Evolutionary conservation across 129 eudicot genomes (phyloP).

Genomic region (Lonicera japonica): DNA sequence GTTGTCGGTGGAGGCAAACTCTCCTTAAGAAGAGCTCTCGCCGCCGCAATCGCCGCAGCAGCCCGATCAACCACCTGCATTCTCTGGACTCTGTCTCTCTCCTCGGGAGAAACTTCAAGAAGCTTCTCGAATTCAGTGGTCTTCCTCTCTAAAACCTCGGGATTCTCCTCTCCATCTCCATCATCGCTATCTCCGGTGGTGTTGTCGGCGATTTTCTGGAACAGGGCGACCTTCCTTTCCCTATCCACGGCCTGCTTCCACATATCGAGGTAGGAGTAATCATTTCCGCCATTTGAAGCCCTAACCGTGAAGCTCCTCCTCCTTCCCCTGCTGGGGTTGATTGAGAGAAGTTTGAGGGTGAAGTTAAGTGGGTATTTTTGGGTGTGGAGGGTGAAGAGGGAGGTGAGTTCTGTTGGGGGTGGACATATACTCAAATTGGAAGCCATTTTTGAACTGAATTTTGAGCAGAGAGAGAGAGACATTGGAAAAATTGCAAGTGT

Average conservation of each 20-base stretch:
- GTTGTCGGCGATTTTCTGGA: constrained; percentile 37
- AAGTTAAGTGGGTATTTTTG: constrained; percentile 3
- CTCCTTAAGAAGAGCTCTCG: constrained; percentile 51
- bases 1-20: constrained; percentile 7
- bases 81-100: constrained; percentile 77
- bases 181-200: constrained; percentile 15
- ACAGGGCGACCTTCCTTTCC: constrained; percentile 52
- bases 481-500: constrained; percentile 1
- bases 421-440: constrained; percentile 11
- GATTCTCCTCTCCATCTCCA: constrained; percentile 7
- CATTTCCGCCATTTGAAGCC: constrained; percentile 37
- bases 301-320: constrained; percentile 3
- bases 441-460: constrained; percentile 20
- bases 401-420: constrained; percentile 21
- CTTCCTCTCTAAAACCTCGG: constrained; percentile 54
- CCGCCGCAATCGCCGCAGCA: constrained; percentile 89
- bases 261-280: constrained; percentile 83
- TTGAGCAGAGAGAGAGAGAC: not conserved
- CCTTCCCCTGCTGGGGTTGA: not conserved
- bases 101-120: constrained; percentile 65
- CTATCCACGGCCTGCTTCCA: constrained; percentile 79
- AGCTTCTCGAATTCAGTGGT: constrained; percentile 68
- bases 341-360: constrained; percentile 3
- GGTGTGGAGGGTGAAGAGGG: constrained; percentile 13
- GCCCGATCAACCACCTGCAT: constrained; percentile 94